Base-by-base conservation (phyloP, 2,329 filamentous ascomycete genomes). In the Cyphellophora europaea region DNA sequence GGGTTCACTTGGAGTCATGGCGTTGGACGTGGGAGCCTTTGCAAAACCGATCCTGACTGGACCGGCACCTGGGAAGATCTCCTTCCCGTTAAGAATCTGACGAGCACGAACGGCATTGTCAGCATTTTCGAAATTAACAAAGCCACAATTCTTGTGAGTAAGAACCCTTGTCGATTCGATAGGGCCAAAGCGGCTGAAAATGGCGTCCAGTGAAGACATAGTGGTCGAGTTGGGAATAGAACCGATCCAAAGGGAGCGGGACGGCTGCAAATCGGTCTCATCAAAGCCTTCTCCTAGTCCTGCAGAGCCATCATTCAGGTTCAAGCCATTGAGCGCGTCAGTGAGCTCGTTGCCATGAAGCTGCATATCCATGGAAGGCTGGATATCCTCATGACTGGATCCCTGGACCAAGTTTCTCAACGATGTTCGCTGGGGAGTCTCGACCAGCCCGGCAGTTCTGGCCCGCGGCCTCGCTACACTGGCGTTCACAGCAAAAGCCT, bases 81-180 rank as follows among this genome's bases (percentile, higher is more conserved):
- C 91, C 61, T 94, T 95, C 51, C 87, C 87, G 52, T 96, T 96
- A 61, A 94, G 79, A 54, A 79, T 73, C 11, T 78, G 78, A 57
- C 89, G 93, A 11, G 91, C 91, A 41, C 85, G 79, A 25, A 95
- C 79, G 37, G 91, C 91, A 55, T 86, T 93, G 46, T 96, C 88
- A 18, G 91, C 65, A 40, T 77, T 80, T 60, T 96, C 87, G 53
- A 94, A 98, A 60, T 98, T 98, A 55, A 98, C 89, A 50, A 98
- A 98, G 3, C 89, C 91, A 56, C 91, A 98, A 61, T 94, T 96
- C 71, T 98, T 98, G 67, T 98, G 87, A 1, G 91, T 96, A 42
- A 98, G 69, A 4, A 98, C 91, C 45, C 91, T 76, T 17, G 86
- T 89, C 3, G 89, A 95, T 47, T 91, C 72, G 44, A 98, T 94